phyloP scores from a whole-genome alignment of 345 rosid genomes.

The Microthlaspi erraticum region DNA sequence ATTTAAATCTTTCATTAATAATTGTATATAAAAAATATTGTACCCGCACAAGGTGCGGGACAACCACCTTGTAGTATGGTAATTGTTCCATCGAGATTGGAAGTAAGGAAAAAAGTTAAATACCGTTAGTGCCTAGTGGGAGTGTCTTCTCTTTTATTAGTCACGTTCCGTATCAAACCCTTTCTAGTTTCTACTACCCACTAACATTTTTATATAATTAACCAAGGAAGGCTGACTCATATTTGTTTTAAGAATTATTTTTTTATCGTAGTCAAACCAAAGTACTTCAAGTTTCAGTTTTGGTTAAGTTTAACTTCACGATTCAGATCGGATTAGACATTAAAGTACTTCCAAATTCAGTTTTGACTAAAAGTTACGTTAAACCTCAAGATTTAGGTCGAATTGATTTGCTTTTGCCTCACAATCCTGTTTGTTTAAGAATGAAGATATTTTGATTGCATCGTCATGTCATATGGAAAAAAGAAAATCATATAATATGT shows the following conservation, averaged over 20 bases:
- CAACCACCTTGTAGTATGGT: too few relatives aligned
- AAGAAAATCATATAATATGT: neutral
- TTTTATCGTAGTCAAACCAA: constrained; percentile 23
- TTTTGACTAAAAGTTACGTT: neutral
- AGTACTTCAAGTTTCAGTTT: constrained; percentile 5
- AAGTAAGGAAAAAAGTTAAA: constrained; percentile 9
- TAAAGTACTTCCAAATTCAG: constrained; percentile 1
- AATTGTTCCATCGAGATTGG: constrained; percentile 20
- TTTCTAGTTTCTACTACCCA: neutral
- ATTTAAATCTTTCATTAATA: too few relatives aligned
- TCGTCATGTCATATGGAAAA: neutral
- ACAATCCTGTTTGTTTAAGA: neutral
- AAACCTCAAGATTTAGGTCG: neutral
- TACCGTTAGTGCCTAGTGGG: neutral
- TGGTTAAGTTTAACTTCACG: constrained; percentile 6
- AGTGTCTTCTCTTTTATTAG: neutral
- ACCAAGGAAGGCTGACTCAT: constrained; percentile 3
- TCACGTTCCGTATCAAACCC: neutral
- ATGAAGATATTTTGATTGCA: neutral
- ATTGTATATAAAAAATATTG: too few relatives aligned
- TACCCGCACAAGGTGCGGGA: too few relatives aligned
- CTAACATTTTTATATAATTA: neutral
- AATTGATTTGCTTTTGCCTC: neutral
- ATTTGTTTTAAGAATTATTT: neutral
- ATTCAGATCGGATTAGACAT: neutral